Evolutionary conservation across 164 flowering plant genomes (phyloP), one percentile per base, ranked within the genome.

Genomic region (Brasenia schreberi): DNA sequence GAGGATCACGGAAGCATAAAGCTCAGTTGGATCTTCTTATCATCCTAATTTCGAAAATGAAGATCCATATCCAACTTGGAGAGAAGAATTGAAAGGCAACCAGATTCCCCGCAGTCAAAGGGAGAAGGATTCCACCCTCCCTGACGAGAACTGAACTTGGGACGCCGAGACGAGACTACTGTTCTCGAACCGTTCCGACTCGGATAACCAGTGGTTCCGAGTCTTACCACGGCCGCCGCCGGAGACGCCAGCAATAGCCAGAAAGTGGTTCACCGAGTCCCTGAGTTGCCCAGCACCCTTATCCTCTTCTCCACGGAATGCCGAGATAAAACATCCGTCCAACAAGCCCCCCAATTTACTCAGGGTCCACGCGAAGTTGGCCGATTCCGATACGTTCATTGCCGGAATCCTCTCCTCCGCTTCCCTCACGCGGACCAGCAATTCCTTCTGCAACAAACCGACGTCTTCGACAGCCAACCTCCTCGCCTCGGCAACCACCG

Each of bases 381-480:
- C 56, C 56, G 16, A 49, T 49, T 49, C 4, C 56, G 56, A 14
- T 9, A 49, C 10, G 56, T 14, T 5, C 16, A 49, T 9, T 9
- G 10, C 56, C 16, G 56, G 56, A 49, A 84, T 64, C 61, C 98
- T 73, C 42, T 73, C 79, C 6, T 64, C 78, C 12, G 80, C 60
- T 61, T 88, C 90, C 64, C 18, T 43, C 17, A 84, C 68, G 69
- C 92, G 70, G n/a, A 66, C n/a, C 43, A 68, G 59, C 6, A 90
- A 72, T 71, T 85, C 87, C 6, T 70, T 76, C 19, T 81, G 84
- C 0, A 74, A 70, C 14, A 70, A 49, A 23, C 74, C 16, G 63
- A 79, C 82, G 71, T 88, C 88, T 11, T 81, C 79, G 4, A 69
- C 66, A 7, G 78, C 77, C 68, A 81, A 53, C n/a, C 68, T 70